Conservation (phyloP, 805 yeast species). For the Clavispora carvajalis region DNA sequence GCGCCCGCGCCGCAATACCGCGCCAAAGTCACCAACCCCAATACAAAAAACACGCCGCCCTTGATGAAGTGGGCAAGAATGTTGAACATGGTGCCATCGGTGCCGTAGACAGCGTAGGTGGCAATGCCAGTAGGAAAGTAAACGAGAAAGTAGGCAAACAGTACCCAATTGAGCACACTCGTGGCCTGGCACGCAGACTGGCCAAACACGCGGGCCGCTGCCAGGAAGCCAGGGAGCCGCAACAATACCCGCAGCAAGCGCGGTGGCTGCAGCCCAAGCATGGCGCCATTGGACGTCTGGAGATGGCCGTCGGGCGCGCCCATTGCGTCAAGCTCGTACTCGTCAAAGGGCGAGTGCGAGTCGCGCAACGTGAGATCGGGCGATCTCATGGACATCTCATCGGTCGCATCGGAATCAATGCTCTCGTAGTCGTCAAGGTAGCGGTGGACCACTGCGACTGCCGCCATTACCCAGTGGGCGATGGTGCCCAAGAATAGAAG, state of each 20-base stretch:
- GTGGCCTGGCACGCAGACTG: conserved; percentile 10
- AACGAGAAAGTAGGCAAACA: conserved; percentile 54
- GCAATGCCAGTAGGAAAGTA: conserved; percentile 60
- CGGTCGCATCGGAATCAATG: conserved; percentile 12
- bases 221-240: conserved; percentile 10
- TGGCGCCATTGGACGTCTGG: conserved; percentile 21
- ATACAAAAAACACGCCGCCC: conserved; percentile 79
- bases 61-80: conserved; percentile 92
- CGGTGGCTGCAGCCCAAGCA: conserved; percentile 9
- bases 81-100: conserved; percentile 65
- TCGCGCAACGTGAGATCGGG: conserved; percentile 12
- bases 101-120: conserved; percentile 65
- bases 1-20: conserved; percentile 82
- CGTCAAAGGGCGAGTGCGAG: conserved; percentile 11
- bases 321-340: conserved; percentile 21
- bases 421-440: conserved; percentile 19
- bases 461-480: conserved; percentile 51
- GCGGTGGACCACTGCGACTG: conserved; percentile 42
- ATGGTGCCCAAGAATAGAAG: conserved; percentile 50
- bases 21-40: conserved; percentile 77
- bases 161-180: conserved; percentile 50
- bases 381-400: conserved; percentile 10
- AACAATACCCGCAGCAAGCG: conserved; percentile 7
- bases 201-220: conserved; percentile 18
- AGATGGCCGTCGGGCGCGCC: conserved; percentile 11